These are phyloP conservation scores for Camellia sinensis DNA, from an alignment of 148 eudicot genomes.

Conservation along the genomic window DNA sequence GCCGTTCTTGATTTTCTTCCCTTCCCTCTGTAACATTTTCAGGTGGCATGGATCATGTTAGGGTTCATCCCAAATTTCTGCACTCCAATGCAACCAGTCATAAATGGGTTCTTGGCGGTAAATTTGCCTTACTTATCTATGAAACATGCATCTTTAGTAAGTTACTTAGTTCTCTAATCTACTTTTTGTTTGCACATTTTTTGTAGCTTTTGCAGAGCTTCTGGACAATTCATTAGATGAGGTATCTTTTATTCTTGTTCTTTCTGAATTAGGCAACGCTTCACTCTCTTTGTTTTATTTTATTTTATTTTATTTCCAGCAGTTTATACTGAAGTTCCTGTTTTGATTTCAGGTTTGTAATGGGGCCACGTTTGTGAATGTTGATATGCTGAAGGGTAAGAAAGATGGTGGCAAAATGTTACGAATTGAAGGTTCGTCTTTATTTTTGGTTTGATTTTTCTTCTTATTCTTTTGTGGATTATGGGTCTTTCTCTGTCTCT, in stretches of 20 bases:
- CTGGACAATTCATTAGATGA: slow-evolving; percentile 91
- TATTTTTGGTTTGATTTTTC: not conserved
- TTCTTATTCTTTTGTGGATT: not conserved
- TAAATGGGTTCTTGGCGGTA: slow-evolving; percentile 96
- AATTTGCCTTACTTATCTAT: not conserved
- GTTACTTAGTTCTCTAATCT: not conserved
- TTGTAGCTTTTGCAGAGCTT: slow-evolving; percentile 91
- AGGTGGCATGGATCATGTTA: slow-evolving; percentile 95
- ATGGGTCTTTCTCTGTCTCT: not conserved
- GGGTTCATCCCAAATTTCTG: slow-evolving; percentile 95
- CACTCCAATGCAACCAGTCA: slow-evolving; percentile 99
- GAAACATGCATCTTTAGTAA: not conserved
- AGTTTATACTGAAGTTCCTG: not conserved
- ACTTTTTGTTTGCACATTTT: slow-evolving; percentile 7
- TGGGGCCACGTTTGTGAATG: slow-evolving; percentile 78
- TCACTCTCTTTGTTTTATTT: too few species aligned
- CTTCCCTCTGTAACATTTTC: slow-evolving; percentile 18
- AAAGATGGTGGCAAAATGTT: slow-evolving; percentile 75
- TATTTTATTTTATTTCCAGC: not conserved
- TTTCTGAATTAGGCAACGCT: not conserved
- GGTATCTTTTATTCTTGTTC: slow-evolving; percentile 38
- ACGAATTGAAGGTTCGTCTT: slow-evolving; percentile 63
- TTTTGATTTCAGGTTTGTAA: slow-evolving; percentile 50
- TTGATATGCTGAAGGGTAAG: slow-evolving; percentile 70
- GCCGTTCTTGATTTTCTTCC: not conserved